phyloP scores from a whole-genome alignment of 805 yeast species.

The Saturnispora serradocipensis region DNA sequence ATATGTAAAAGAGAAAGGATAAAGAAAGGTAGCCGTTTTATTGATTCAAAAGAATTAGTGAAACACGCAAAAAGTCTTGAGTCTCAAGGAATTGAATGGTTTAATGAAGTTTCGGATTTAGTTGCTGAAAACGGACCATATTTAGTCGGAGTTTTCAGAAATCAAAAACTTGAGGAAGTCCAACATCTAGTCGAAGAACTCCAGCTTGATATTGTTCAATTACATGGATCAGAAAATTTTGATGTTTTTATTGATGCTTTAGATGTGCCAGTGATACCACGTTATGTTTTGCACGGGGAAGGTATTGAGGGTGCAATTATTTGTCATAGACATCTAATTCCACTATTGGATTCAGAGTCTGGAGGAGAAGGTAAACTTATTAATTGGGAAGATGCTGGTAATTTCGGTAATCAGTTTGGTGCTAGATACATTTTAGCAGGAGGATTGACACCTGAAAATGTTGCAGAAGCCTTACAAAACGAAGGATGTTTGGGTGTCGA shows the following conservation, averaged over 20 bases:
- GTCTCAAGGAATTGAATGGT: constrained; percentile 27
- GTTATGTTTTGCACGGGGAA: constrained; percentile 57
- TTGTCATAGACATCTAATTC: constrained; percentile 37
- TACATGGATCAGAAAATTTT: constrained; percentile 71
- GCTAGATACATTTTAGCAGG: constrained; percentile 70
- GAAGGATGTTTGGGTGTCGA: constrained; percentile 74
- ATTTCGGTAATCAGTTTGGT: constrained; percentile 25
- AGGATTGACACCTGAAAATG: constrained; percentile 74
- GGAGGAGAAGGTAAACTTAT: constrained; percentile 89
- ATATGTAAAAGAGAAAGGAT: constrained; percentile 19
- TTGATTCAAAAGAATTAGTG: constrained; percentile 20
- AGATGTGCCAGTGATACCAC: constrained; percentile 55
- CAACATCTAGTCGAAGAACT: constrained; percentile 33
- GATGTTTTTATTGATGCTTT: constrained; percentile 32
- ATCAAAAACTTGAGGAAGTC: constrained; percentile 65
- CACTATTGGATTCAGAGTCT: constrained; percentile 74
- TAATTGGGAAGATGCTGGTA: constrained; percentile 53
- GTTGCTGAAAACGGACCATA: constrained; percentile 44
- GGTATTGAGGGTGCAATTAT: constrained; percentile 18
- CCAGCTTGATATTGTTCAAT: constrained; percentile 68
- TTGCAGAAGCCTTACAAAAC: constrained; percentile 39
- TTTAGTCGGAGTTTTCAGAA: constrained; percentile 84
- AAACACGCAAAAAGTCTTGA: constrained; percentile 9
- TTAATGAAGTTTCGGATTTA: constrained; percentile 20
- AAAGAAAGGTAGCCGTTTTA: constrained; percentile 15